Base-by-base conservation (phyloP, 2,329 filamentous ascomycete genomes). In the Penicillium concentricum region DNA sequence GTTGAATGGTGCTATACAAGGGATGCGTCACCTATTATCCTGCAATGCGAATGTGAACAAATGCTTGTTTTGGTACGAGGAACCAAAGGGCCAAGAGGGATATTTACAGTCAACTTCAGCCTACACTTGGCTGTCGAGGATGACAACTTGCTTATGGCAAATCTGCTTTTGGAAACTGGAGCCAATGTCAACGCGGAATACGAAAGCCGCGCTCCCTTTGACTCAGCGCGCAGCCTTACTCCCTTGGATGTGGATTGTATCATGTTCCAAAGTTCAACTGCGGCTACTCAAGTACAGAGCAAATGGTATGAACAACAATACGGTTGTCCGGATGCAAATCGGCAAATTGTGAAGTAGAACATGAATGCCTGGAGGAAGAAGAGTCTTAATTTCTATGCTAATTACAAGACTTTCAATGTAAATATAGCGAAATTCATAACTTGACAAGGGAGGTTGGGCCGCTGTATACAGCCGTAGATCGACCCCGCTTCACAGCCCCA, bases 31-130 rank as follows among this genome's bases (percentile, higher is more conserved):
- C n/a, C 4, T 38, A 38, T 20, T 12, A 20, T 20, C 37, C n/a
- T 35, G 34, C 13, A 35, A 35, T 8, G 15, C 16, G n/a, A 7
- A n/a, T 35, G 2, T 35, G 34, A 35, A 35, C 34, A 7, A 9
- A 35, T 0, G 7, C 34, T n/a, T 35, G 6, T n/a, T n/a, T n/a
- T n/a, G n/a, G 3, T n/a, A 8, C 16, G 3, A n/a, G 34, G 2
- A 9, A n/a, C 16, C n/a, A 4, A 9, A n/a, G 8, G 34, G 15
- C 16, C 16, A 3, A n/a, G 8, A 7, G 1, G 7, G 3, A 35
- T 3, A 6, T n/a, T n/a, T 2, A 6, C 6, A n/a, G 16, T 0
- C 2, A n/a, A n/a, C 0, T n/a, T 35, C 16, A 9, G 34, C 34
- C 34, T 35, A n/a, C 3, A 8, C 34, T 35, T n/a, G 16, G 34